These are phyloP conservation scores for Candida tibetensis DNA, from an alignment of 805 yeast species.

Conservation along the genomic window DNA sequence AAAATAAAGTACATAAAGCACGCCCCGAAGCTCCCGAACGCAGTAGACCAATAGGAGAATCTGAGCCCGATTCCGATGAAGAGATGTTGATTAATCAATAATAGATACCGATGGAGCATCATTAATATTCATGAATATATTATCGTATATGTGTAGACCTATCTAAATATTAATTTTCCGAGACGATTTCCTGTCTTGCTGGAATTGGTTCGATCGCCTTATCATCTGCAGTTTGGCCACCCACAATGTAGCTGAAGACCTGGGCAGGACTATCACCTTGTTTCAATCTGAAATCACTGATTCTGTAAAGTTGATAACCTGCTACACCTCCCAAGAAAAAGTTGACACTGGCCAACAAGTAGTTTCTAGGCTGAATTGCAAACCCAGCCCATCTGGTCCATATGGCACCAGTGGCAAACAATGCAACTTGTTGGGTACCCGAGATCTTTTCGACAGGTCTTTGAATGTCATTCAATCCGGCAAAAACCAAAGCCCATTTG, in stretches of 20 bases:
- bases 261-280: slow-evolving; percentile 63
- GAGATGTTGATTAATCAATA: slow-evolving; percentile 10
- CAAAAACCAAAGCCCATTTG: slow-evolving; percentile 87
- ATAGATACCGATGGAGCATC: neutral
- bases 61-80: slow-evolving; percentile 6
- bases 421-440: slow-evolving; percentile 85
- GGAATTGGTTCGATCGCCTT: slow-evolving; percentile 2
- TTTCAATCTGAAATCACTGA: slow-evolving; percentile 59
- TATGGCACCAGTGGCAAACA: slow-evolving; percentile 86
- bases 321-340: slow-evolving; percentile 92
- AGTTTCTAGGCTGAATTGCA: slow-evolving; percentile 86
- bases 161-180: slow-evolving; percentile 5
- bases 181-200: slow-evolving; percentile 2
- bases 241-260: slow-evolving; percentile 55
- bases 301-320: slow-evolving; percentile 74
- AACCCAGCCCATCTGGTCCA: slow-evolving; percentile 98
- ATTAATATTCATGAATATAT: neutral
- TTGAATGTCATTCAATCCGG: slow-evolving; percentile 81
- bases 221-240: slow-evolving; percentile 35
- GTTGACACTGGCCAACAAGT: slow-evolving; percentile 86
- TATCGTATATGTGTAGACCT: no score
- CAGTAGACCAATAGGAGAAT: neutral
- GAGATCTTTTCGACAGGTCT: slow-evolving; percentile 92
- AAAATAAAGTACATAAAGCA: slow-evolving; percentile 1
- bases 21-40: neutral